Conservation (phyloP, 306 rosid species). For the Pterocarpus santalinus region DNA sequence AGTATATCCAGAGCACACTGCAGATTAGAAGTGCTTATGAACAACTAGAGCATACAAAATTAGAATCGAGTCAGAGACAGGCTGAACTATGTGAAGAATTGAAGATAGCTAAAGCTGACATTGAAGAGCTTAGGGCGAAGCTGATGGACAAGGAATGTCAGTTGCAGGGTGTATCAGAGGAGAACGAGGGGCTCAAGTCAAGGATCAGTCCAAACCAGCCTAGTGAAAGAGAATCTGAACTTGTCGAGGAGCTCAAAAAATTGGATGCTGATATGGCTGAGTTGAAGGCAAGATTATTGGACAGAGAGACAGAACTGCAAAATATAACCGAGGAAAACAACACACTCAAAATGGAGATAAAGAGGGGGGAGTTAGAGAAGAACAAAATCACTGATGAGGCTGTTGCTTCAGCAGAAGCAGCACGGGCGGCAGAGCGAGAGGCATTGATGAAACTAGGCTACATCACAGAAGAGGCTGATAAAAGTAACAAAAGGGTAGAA, state of each 20-base stretch:
- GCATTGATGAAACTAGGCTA: slow-evolving; percentile 66
- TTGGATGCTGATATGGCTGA: slow-evolving; percentile 63
- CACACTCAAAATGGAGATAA: slow-evolving; percentile 58
- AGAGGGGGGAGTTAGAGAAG: slow-evolving; percentile 55
- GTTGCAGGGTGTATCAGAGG: slow-evolving; percentile 56
- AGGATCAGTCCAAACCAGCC: slow-evolving; percentile 45
- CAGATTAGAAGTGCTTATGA: slow-evolving; percentile 84
- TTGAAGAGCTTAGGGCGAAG: slow-evolving; percentile 66
- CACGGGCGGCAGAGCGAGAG: slow-evolving; percentile 64
- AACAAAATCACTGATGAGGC: slow-evolving; percentile 48
- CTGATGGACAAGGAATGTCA: slow-evolving; percentile 69
- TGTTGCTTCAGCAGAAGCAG: slow-evolving; percentile 58
- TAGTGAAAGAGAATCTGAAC: slow-evolving; percentile 55
- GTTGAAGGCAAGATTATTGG: slow-evolving; percentile 68
- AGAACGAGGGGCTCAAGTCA: slow-evolving; percentile 52
- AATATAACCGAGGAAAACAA: slow-evolving; percentile 66
- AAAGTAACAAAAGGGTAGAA: slow-evolving; percentile 56
- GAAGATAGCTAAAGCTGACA: slow-evolving; percentile 55
- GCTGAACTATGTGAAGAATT: slow-evolving; percentile 65
- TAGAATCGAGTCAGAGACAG: slow-evolving; percentile 66
- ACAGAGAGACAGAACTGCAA: slow-evolving; percentile 70
- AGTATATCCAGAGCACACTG: slow-evolving; percentile 80
- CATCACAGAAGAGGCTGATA: slow-evolving; percentile 67
- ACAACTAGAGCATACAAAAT: slow-evolving; percentile 66
- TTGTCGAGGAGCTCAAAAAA: slow-evolving; percentile 53